Evolutionary conservation across 2,329 filamentous ascomycete species (phyloP).

Genomic region (Fusarium multiceps): DNA sequence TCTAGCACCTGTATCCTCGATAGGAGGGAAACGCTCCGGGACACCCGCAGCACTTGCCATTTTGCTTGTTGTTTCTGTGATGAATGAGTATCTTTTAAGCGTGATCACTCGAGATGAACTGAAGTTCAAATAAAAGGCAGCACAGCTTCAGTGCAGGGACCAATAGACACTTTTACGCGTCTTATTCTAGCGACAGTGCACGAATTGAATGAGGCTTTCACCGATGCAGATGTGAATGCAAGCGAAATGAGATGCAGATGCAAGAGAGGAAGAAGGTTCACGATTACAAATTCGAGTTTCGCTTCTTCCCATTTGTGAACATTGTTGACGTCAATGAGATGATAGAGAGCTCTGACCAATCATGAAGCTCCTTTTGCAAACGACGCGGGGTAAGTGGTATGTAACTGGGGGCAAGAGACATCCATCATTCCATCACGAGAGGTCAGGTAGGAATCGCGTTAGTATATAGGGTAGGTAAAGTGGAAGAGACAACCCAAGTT

Average conservation of each 20-base stretch:
- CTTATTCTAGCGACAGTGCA: background rate
- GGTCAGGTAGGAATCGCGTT: slow-evolving; percentile 27
- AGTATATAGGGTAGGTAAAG: slow-evolving; percentile 14
- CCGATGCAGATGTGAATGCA: background rate
- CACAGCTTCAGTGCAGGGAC: background rate
- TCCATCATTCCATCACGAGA: slow-evolving; percentile 28
- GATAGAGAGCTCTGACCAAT: slow-evolving; percentile 40
- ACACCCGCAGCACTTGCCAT: slow-evolving; percentile 79
- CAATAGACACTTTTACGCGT: background rate
- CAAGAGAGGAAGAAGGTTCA: slow-evolving; percentile 4
- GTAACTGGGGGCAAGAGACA: background rate
- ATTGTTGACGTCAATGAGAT: slow-evolving; percentile 42
- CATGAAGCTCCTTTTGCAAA: slow-evolving; percentile 41
- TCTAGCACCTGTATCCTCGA: slow-evolving; percentile 43
- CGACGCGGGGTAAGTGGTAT: slow-evolving; percentile 38
- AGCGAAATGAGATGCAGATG: background rate
- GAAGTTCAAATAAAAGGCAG: background rate
- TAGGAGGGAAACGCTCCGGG: slow-evolving; percentile 60
- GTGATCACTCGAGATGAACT: background rate
- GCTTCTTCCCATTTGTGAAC: slow-evolving; percentile 11
- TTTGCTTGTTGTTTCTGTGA: slow-evolving; percentile 3
- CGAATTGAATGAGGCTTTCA: background rate
- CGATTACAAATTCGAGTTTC: slow-evolving; percentile 14
- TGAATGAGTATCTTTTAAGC: background rate
- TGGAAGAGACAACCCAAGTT: background rate